Percentiles rank a stretch among this genome's conserved stretches.
phyloP scores from a whole-genome alignment of 768 basidiomycete species.

The Boletus vinaceobasis region DNA sequence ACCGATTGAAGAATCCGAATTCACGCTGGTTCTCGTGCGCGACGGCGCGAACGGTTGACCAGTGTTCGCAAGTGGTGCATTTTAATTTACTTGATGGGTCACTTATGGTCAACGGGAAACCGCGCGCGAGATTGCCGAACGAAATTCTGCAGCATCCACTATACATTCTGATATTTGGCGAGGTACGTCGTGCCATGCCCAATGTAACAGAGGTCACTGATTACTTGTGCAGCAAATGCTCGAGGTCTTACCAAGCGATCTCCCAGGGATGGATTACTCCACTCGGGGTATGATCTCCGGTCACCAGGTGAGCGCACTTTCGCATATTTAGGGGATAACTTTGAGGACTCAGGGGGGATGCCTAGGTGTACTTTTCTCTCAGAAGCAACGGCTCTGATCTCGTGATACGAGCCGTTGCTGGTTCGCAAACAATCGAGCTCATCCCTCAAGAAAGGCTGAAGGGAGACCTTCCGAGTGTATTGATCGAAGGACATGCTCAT shows the following conservation, averaged over 20 bases:
- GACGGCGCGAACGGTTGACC: constrained; percentile 6
- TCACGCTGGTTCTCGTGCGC: constrained; percentile 23
- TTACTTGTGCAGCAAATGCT: constrained; percentile 14
- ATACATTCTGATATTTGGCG: constrained; percentile 21
- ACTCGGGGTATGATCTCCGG: constrained; percentile 15
- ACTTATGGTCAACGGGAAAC: constrained; percentile 27
- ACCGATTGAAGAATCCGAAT: constrained; percentile 1
- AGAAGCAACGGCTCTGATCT: constrained; percentile 7
- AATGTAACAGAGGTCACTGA: background rate
- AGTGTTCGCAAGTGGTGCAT: constrained; percentile 21
- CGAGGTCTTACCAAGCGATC: constrained; percentile 21
- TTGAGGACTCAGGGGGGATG: background rate
- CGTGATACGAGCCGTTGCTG: constrained; percentile 13
- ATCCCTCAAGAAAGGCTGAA: constrained; percentile 18
- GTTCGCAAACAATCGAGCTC: constrained; percentile 8
- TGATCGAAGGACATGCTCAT: constrained; percentile 21
- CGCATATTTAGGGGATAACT: background rate
- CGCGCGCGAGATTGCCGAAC: constrained; percentile 21
- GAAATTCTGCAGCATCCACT: constrained; percentile 17
- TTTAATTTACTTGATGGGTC: constrained; percentile 25
- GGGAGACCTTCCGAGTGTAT: constrained; percentile 18
- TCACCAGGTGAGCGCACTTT: constrained; percentile 15
- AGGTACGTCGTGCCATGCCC: constrained; percentile 5
- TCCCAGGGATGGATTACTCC: constrained; percentile 27
- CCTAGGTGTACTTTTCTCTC: constrained; percentile 27